Conservation (phyloP, 2,329 filamentous ascomycete species). For the Fusarium subtropicale region DNA sequence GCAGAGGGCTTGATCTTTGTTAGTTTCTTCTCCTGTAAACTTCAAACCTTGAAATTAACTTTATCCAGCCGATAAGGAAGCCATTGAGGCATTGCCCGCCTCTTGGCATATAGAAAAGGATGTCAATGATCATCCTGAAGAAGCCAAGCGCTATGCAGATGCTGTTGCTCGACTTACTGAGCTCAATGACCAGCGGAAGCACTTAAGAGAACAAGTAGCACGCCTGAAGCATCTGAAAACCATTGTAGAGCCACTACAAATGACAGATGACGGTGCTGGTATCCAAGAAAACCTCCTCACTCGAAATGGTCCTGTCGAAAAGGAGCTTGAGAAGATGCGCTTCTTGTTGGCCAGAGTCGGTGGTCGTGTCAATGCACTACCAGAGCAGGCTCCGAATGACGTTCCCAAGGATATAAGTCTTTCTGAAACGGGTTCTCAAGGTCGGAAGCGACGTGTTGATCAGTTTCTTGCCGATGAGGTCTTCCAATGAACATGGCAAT, state of each 20-base stretch:
- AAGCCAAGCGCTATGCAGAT: conserved; percentile 64
- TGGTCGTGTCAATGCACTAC: conserved; percentile 59
- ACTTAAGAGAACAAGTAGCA: conserved; percentile 56
- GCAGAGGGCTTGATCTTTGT: conserved; percentile 60
- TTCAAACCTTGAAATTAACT: background rate
- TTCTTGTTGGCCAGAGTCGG: conserved; percentile 70
- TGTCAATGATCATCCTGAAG: conserved; percentile 54
- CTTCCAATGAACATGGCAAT: conserved; percentile 30
- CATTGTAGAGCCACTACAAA: conserved; percentile 59
- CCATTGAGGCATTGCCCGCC: conserved; percentile 60
- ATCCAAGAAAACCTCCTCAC: conserved; percentile 76
- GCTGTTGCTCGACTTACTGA: conserved; percentile 61
- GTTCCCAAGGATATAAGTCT: conserved; percentile 18
- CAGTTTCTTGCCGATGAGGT: conserved; percentile 45
- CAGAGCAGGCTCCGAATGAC: conserved; percentile 15
- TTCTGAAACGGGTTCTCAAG: conserved; percentile 19
- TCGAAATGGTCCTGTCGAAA: conserved; percentile 72
- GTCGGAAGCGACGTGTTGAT: conserved; percentile 45
- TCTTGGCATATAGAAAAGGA: conserved; percentile 60
- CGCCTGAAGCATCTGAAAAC: conserved; percentile 62
- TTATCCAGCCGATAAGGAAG: conserved; percentile 54
- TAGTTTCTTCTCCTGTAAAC: conserved; percentile 26
- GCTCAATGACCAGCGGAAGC: conserved; percentile 57
- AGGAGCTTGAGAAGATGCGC: conserved; percentile 74
- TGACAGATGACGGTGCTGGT: conserved; percentile 48